These are phyloP conservation scores for Cytidiella melzeri DNA, from an alignment of 768 basidiomycete species.

Conservation along the genomic window DNA sequence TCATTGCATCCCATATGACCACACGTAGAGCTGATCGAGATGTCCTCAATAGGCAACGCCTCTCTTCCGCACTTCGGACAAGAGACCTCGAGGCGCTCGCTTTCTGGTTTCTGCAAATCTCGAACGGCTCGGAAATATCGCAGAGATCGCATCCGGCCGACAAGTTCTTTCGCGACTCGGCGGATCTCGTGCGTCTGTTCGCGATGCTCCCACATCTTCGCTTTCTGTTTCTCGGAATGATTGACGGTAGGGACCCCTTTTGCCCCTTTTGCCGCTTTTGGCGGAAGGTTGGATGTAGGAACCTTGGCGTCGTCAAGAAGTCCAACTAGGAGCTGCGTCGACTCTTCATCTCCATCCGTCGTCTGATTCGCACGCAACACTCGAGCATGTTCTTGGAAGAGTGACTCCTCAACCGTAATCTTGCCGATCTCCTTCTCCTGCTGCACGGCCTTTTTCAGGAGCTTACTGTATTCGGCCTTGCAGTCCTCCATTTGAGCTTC, in stretches of 20 bases:
- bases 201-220: slow-evolving; percentile 71
- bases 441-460: slow-evolving; percentile 58
- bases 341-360: slow-evolving; percentile 76
- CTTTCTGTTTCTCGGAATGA: slow-evolving; percentile 50
- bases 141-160: slow-evolving; percentile 82
- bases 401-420: slow-evolving; percentile 58
- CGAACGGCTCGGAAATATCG: slow-evolving; percentile 91
- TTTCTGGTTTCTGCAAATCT: slow-evolving; percentile 74
- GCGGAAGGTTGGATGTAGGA: slow-evolving; percentile 12
- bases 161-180: slow-evolving; percentile 79
- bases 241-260: slow-evolving; percentile 45
- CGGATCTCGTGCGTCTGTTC: slow-evolving; percentile 86
- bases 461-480: slow-evolving; percentile 60
- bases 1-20: slow-evolving; percentile 81
- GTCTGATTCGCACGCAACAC: slow-evolving; percentile 49
- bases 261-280: slow-evolving; percentile 17
- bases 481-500: slow-evolving; percentile 75
- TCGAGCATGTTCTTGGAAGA: slow-evolving; percentile 75
- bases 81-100: slow-evolving; percentile 44
- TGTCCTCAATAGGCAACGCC: slow-evolving; percentile 54
- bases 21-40: slow-evolving; percentile 86
- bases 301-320: slow-evolving; percentile 60
- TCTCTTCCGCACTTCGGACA: slow-evolving; percentile 59
- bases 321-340: slow-evolving; percentile 50
- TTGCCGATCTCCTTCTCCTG: slow-evolving; percentile 65